Evolutionary conservation across 495 filamentous ascomycete species (phyloP).

Genomic region (Umbilicaria muhlenbergii): DNA sequence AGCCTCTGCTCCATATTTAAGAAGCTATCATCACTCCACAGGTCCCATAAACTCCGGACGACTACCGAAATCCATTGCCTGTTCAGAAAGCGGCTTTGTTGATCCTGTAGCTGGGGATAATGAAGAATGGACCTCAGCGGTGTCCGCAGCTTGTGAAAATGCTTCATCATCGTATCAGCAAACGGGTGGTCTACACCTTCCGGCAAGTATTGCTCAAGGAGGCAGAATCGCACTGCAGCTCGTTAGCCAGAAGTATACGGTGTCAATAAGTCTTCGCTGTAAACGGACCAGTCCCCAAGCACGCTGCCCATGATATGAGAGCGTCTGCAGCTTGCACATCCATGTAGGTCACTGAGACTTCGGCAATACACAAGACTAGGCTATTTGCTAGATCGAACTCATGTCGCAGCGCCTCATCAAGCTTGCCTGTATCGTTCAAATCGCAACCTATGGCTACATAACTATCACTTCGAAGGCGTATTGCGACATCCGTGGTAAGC

Average conservation of each 20-base stretch:
- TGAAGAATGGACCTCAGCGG: slow-evolving; percentile 52
- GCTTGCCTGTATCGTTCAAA: slow-evolving; percentile 43
- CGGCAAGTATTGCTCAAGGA: slow-evolving; percentile 81
- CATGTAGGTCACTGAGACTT: slow-evolving; percentile 91
- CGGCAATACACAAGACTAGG: slow-evolving; percentile 62
- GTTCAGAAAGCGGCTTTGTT: slow-evolving; percentile 46
- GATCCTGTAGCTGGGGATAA: slow-evolving; percentile 51
- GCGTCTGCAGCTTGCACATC: slow-evolving; percentile 54
- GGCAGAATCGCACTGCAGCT: slow-evolving; percentile 44
- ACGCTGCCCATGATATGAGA: slow-evolving; percentile 54
- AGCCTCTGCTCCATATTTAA: slow-evolving; percentile 36
- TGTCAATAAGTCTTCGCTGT: background rate
- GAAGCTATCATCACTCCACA: slow-evolving; percentile 57
- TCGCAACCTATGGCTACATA: slow-evolving; percentile 79
- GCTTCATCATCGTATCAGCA: slow-evolving; percentile 70
- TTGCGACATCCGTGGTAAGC: slow-evolving; percentile 24
- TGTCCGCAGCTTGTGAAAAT: slow-evolving; percentile 69
- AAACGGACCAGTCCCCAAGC: slow-evolving; percentile 41
- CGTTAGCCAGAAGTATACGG: background rate
- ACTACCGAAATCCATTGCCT: slow-evolving; percentile 47
- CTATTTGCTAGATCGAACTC: slow-evolving; percentile 39
- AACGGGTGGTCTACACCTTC: slow-evolving; percentile 66
- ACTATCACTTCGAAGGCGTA: slow-evolving; percentile 44
- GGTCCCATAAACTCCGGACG: slow-evolving; percentile 55
- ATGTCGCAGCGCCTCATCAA: slow-evolving; percentile 38